These are phyloP conservation scores for Obelidium mucronatum DNA, from an alignment of 192 early-diverging fungal genomes.

Conservation along the genomic window DNA sequence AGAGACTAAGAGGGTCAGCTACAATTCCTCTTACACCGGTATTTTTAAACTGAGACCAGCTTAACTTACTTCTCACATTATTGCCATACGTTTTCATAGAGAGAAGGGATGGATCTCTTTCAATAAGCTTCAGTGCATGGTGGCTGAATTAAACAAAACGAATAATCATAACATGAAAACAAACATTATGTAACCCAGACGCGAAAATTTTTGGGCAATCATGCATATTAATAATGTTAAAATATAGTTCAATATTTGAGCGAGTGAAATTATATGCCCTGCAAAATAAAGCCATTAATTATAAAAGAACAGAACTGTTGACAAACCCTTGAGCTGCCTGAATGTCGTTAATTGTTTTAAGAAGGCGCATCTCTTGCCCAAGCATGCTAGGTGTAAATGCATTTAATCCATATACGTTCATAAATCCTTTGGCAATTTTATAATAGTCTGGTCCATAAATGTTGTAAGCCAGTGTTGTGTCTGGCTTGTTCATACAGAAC, in stretches of 20 bases:
- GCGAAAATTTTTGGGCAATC: background rate
- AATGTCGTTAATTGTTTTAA: no score
- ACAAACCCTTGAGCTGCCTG: no score
- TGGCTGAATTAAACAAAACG: no score
- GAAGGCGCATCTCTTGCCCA: no score
- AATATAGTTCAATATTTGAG: background rate
- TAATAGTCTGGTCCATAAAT: background rate
- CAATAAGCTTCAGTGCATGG: background rate
- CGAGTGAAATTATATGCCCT: no score
- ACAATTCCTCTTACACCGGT: background rate
- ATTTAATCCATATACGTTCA: background rate
- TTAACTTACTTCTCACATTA: background rate
- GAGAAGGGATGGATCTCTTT: background rate
- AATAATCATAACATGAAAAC: no score
- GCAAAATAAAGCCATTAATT: no score
- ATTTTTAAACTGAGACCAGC: background rate
- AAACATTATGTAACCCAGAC: background rate
- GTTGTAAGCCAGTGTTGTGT: background rate
- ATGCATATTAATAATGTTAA: background rate
- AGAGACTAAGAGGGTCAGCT: background rate
- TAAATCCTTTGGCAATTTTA: background rate
- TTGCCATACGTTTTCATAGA: background rate
- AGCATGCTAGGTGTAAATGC: no score
- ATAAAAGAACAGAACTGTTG: no score
- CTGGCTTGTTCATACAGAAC: background rate